A percentile compares a stretch with the other conserved stretches of the same genome.
Evolutionary conservation across 768 basidiomycete species (phyloP).

Genomic region (Mycena galericulata): DNA sequence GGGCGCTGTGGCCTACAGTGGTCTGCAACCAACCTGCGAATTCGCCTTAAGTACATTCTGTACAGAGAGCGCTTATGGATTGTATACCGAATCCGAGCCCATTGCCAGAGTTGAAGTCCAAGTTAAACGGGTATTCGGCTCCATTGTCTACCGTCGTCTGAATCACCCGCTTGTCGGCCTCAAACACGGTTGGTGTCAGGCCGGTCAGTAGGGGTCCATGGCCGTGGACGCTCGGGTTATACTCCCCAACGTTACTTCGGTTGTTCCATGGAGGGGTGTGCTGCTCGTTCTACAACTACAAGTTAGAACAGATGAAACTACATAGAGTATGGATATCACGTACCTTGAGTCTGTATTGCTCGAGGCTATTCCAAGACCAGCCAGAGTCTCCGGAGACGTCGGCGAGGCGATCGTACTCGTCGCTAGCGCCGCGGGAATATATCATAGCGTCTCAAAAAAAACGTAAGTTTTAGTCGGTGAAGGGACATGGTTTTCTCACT

Average conservation of each 20-base stretch:
- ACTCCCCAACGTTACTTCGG: constrained; percentile 37
- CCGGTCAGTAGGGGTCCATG: constrained; percentile 34
- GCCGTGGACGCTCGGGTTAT: constrained; percentile 38
- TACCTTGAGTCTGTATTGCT: constrained; percentile 31
- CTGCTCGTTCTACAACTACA: constrained; percentile 38
- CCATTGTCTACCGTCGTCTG: constrained; percentile 33
- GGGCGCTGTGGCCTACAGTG: constrained; percentile 28
- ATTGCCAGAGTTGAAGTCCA: constrained; percentile 45
- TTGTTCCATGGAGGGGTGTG: constrained; percentile 37
- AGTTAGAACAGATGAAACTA: neutral
- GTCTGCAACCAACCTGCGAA: constrained; percentile 30
- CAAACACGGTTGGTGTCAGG: constrained; percentile 28
- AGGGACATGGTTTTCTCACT: constrained; percentile 13
- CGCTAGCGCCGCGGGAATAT: constrained; percentile 35
- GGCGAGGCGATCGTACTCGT: constrained; percentile 38
- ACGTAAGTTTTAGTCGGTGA: neutral
- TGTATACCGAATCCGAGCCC: constrained; percentile 43
- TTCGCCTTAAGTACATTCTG: neutral
- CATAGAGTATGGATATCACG: neutral
- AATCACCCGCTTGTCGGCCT: constrained; percentile 37
- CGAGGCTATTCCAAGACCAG: constrained; percentile 39
- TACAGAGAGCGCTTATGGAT: neutral
- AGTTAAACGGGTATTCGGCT: constrained; percentile 41
- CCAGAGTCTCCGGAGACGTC: constrained; percentile 33
- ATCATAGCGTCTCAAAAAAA: constrained; percentile 29